A percentile compares a stretch with the other conserved stretches of the same genome.
Evolutionary conservation across 257 asterid genomes (phyloP).

Genomic region (Cruciata laevipes): DNA sequence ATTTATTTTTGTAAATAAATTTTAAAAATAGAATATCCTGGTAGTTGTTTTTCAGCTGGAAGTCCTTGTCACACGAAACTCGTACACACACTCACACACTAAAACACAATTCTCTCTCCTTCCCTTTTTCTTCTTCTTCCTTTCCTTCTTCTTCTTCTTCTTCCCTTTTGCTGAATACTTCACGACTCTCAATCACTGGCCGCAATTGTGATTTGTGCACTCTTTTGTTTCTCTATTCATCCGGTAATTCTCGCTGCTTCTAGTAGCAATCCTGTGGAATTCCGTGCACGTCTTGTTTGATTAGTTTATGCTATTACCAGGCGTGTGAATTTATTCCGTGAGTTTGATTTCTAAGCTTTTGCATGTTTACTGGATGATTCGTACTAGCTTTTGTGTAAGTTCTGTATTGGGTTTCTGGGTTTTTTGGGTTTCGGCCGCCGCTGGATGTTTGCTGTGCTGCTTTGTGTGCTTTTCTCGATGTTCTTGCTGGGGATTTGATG

Average conservation of each 20-base stretch:
- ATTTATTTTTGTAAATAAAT: too few species aligned
- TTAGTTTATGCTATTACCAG: neutral
- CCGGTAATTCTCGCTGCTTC: neutral
- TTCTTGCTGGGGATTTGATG: neutral
- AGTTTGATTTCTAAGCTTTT: neutral
- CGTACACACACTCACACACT: neutral
- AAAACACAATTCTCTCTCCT: constrained; percentile 7
- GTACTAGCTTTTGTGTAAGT: neutral
- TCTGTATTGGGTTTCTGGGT: neutral
- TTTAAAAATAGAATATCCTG: neutral
- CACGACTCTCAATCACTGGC: constrained; percentile 14
- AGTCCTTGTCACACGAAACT: constrained; percentile 14
- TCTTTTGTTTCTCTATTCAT: constrained; percentile 3
- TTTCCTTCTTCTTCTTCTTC: neutral
- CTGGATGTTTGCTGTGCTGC: neutral
- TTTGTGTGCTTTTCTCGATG: neutral
- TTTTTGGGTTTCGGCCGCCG: constrained; percentile 1
- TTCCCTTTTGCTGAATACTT: constrained; percentile 5
- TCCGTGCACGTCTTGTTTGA: neutral
- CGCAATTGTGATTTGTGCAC: constrained; percentile 12
- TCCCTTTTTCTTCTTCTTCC: neutral
- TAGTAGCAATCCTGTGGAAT: neutral
- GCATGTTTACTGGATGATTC: neutral
- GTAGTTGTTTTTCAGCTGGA: constrained; percentile 16
- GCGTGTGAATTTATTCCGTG: neutral